phyloP scores from a whole-genome alignment of 23 red algal species.

The Porphyridium purpureum region DNA sequence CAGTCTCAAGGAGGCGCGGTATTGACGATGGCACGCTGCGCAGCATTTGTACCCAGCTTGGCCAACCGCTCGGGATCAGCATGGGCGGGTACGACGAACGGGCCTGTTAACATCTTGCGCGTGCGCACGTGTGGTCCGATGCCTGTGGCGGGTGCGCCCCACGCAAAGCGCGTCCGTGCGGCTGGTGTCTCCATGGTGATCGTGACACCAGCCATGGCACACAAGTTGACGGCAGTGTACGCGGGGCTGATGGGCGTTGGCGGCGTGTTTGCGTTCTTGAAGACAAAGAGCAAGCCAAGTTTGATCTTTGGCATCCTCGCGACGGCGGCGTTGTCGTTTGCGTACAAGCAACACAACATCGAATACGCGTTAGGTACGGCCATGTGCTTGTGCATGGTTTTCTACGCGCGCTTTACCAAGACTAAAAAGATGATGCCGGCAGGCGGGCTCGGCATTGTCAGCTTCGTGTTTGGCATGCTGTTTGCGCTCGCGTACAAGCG shows the following conservation, averaged over 20 bases:
- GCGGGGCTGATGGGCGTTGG: constrained; percentile 10
- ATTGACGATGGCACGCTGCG: too few relatives aligned
- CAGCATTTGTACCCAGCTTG: too few relatives aligned
- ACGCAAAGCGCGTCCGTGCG: too few relatives aligned
- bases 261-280: constrained; percentile 13
- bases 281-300: constrained; percentile 7
- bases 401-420: constrained; percentile 12
- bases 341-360: constrained; percentile 19
- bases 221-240: too few relatives aligned
- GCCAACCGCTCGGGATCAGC: too few relatives aligned
- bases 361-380: constrained; percentile 8
- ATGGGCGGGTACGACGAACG: too few relatives aligned
- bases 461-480: not conserved
- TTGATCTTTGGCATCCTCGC: constrained; percentile 8
- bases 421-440: constrained; percentile 31
- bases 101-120: too few relatives aligned
- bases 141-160: too few relatives aligned
- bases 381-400: constrained; percentile 6
- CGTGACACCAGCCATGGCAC: too few relatives aligned
- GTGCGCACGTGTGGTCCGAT: too few relatives aligned
- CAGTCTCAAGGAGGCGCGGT: too few relatives aligned
- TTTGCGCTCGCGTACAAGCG: not conserved
- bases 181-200: too few relatives aligned
- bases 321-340: constrained; percentile 1
- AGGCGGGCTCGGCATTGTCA: constrained; percentile 13